Percentiles rank a stretch among this genome's conserved stretches.
These are phyloP conservation scores for Ophidiomyces ophidiicola DNA, from an alignment of 2,329 filamentous ascomycete genomes.

Conservation along the genomic window DNA sequence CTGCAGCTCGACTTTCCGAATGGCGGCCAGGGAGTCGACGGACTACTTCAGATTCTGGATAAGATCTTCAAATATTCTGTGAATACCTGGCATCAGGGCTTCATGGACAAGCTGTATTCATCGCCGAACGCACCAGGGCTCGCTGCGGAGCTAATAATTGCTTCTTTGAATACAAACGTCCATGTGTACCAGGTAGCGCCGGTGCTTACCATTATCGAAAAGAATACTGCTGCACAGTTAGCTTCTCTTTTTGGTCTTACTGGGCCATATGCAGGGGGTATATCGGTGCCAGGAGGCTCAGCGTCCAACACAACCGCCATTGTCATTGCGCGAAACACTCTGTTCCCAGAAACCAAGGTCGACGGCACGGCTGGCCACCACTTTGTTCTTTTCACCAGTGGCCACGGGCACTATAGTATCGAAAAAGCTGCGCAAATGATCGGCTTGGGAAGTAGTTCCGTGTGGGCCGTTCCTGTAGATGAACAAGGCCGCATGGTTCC, in stretches of 20 bases:
- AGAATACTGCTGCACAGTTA: conserved; percentile 60
- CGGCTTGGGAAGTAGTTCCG: conserved; percentile 64
- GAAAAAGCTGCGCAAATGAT: conserved; percentile 90
- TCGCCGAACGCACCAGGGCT: conserved; percentile 79
- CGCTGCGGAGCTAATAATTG: conserved; percentile 70
- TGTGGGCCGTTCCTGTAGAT: conserved; percentile 66
- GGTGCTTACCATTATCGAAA: conserved; percentile 76
- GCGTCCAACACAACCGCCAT: conserved; percentile 77
- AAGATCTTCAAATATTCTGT: conserved; percentile 73
- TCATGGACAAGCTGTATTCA: conserved; percentile 90
- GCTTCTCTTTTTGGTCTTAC: conserved; percentile 65
- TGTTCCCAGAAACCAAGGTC: conserved; percentile 67
- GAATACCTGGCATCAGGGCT: conserved; percentile 98
- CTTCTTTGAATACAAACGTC: conserved; percentile 80
- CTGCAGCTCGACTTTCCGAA: conserved; percentile 42
- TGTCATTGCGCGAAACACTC: conserved; percentile 72
- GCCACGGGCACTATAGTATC: conserved; percentile 85
- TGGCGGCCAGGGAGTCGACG: conserved; percentile 53
- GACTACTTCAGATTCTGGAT: conserved; percentile 57
- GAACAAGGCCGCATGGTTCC: conserved; percentile 58
- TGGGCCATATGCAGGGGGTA: conserved; percentile 56
- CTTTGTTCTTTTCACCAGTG: conserved; percentile 78
- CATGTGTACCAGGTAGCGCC: conserved; percentile 94
- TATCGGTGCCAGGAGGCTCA: conserved; percentile 67
- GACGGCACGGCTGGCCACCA: conserved; percentile 51